Evolutionary conservation across 257 asterid genomes (phyloP), one percentile per base, ranked within the genome.

Genomic region (Nicotiana knightiana): DNA sequence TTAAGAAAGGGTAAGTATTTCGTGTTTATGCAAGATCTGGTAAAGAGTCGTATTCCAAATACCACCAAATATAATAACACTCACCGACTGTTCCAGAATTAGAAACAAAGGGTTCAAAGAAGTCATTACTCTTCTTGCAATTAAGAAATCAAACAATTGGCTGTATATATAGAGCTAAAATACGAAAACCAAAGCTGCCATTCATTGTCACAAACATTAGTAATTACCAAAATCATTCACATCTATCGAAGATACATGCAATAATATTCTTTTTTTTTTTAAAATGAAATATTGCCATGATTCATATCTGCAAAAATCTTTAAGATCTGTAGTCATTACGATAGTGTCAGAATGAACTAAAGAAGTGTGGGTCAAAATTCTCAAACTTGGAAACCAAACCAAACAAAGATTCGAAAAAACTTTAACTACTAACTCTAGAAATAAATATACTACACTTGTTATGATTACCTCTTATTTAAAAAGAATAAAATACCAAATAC

Each of bases 391-490:
- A 73, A 70, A 21, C 26, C 53, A 37, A 71, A 71, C 79, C 79
- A 73, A 73, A 73, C 61, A 73, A 73, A 73, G 79, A 73, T 73
- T 73, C 79, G 39, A 73, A 7, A 70, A 73, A 37, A 21, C 79
- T 73, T 73, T 21, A 73, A 48, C 79, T 48, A 73, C 79, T 24
- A 24, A 43, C 13, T 15, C 62, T 48, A 46, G 1, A 13, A 24
- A 48, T 46, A 73, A 9, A 73, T 73, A 46, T 9, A 46, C 0
- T 61, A n/a, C 0, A n/a, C 7, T 73, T 73, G 62, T 73, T 73
- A 48, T 73, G 37, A 73, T 73, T 73, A 48, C 39, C 62, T 6
- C 21, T 48, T 24, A 73, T 73, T 73, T 3, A 12, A 71, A 70
- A 71, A 6, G 9, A n/a, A 21, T 3, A 21, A 12, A 21, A 9